A percentile compares a stretch with the other conserved stretches of the same genome.
Conservation (phyloP, 2,329 filamentous ascomycete species). For the Pestalotiopsis sp. region DNA sequence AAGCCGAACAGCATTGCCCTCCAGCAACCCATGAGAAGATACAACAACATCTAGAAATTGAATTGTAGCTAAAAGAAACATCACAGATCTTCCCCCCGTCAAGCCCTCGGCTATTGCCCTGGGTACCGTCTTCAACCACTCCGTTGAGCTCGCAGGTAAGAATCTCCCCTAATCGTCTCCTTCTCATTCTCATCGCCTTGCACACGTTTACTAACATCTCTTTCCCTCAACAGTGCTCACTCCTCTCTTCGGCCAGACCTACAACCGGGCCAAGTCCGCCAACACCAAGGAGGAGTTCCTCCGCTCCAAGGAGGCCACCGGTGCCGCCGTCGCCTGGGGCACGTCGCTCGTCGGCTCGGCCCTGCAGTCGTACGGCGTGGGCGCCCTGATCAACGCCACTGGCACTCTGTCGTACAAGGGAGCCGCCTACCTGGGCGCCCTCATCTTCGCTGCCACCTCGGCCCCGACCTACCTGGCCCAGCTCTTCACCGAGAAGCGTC, state of each 20-base stretch:
- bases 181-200: not conserved
- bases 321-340: slow-evolving; percentile 86
- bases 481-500: slow-evolving; percentile 87
- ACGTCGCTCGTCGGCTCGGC: slow-evolving; percentile 87
- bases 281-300: slow-evolving; percentile 97
- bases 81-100: slow-evolving; percentile 67
- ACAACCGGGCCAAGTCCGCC: slow-evolving; percentile 86
- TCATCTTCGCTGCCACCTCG: slow-evolving; percentile 90
- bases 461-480: slow-evolving; percentile 86
- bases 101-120: slow-evolving; percentile 98
- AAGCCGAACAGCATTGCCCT: too few relatives aligned
- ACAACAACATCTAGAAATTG: not conserved
- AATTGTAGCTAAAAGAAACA: not conserved
- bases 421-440: slow-evolving; percentile 84
- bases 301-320: slow-evolving; percentile 87
- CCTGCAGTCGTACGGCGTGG: slow-evolving; percentile 86
- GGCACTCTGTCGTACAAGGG: slow-evolving; percentile 97
- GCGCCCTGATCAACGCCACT: slow-evolving; percentile 89
- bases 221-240: slow-evolving; percentile 61
- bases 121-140: slow-evolving; percentile 94
- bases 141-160: slow-evolving; percentile 72
- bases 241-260: slow-evolving; percentile 91
- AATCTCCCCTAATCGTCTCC: not conserved
- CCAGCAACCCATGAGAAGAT: not conserved
- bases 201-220: not conserved